phyloP scores from a whole-genome alignment of 208 protist genomes.

The Leishmania tarentolae region DNA sequence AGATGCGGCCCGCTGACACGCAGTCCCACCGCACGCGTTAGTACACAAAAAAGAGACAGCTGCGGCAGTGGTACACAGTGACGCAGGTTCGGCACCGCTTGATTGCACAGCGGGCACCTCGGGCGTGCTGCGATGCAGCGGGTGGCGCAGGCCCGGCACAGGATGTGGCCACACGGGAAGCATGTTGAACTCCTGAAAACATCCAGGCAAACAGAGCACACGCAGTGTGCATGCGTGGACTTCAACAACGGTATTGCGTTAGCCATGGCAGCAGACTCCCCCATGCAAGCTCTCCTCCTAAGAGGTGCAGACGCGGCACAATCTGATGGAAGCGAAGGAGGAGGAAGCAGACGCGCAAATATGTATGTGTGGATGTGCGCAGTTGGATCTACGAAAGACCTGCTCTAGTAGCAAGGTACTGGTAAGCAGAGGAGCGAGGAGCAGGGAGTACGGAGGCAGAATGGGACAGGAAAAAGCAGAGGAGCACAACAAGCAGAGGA shows the following conservation, averaged over 20 bases:
- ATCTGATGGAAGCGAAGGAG: neutral
- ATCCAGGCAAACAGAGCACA: constrained; percentile 67
- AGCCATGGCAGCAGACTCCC: neutral
- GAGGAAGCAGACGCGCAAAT: neutral
- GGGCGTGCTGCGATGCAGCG: constrained; percentile 53
- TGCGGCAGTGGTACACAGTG: constrained; percentile 45
- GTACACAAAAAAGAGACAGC: constrained; percentile 42
- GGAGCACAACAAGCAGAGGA: neutral
- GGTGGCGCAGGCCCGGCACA: constrained; percentile 56
- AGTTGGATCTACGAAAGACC: neutral
- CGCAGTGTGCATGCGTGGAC: constrained; percentile 42
- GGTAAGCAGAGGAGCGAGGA: neutral
- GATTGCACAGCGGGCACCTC: constrained; percentile 81
- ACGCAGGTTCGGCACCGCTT: constrained; percentile 30
- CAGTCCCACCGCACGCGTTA: constrained; percentile 44
- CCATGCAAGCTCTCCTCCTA: neutral
- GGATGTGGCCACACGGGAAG: constrained; percentile 74
- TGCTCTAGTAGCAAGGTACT: neutral
- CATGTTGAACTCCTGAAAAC: constrained; percentile 56
- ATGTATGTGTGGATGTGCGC: neutral
- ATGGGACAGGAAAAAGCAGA: neutral
- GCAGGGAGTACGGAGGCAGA: neutral
- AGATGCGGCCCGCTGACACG: constrained; percentile 3
- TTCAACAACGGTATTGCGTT: constrained; percentile 25
- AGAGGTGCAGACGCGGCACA: neutral